These are phyloP conservation scores for Salix caprea DNA, from an alignment of 345 rosid genomes.

Conservation along the genomic window DNA sequence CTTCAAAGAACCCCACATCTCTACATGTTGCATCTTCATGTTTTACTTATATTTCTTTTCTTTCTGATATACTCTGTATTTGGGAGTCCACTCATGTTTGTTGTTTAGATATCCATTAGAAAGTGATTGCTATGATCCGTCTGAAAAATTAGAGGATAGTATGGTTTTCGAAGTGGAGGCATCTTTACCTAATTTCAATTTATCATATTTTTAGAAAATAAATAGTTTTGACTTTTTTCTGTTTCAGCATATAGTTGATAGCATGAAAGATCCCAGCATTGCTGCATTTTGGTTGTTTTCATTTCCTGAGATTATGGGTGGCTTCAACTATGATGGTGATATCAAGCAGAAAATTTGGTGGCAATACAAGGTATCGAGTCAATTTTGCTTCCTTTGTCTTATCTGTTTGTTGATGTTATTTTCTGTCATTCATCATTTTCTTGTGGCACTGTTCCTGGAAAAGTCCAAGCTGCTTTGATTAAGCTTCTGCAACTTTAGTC, in stretches of 20 bases:
- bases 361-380: conserved; percentile 65
- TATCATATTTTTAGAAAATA: conserved; percentile 7
- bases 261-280: conserved; percentile 94
- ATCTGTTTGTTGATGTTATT: background rate
- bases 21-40: background rate
- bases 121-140: background rate
- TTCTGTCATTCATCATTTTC: background rate
- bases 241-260: conserved; percentile 85
- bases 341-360: conserved; percentile 86
- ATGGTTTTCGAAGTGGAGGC: background rate
- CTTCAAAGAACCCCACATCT: no score
- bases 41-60: background rate
- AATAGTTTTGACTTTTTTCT: conserved; percentile 9
- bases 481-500: background rate
- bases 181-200: background rate
- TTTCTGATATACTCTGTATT: background rate
- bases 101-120: background rate
- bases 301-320: conserved; percentile 79
- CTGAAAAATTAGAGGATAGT: background rate
- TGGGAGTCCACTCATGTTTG: background rate
- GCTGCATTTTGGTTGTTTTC: conserved; percentile 95
- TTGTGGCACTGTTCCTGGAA: background rate
- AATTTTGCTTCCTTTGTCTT: background rate
- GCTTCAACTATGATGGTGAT: conserved; percentile 75
- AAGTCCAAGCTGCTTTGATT: background rate